phyloP scores from a whole-genome alignment of 176 grass and related monocot species.

The Phyllostachys edulis region DNA sequence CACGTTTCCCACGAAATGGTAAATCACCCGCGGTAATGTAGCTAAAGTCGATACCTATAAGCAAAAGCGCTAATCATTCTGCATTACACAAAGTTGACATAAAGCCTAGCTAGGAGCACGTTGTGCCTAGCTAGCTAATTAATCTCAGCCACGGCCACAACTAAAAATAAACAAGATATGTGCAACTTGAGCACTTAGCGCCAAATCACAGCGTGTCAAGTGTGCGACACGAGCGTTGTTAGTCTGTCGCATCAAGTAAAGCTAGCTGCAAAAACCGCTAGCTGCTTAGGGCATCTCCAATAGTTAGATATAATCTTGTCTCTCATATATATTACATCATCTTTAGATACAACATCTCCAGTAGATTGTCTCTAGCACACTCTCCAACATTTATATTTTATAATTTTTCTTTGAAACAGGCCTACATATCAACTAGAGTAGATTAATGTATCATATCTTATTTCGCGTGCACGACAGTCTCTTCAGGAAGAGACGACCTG shows the following conservation, averaged over 20 bases:
- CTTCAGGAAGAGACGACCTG: too few species aligned
- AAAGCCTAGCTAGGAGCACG: slow-evolving; percentile 6
- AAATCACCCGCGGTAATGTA: slow-evolving; percentile 20
- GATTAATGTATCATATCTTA: too few species aligned
- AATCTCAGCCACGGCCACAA: neutral
- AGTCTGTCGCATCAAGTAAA: neutral
- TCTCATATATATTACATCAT: too few species aligned
- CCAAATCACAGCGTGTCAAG: slow-evolving; percentile 33
- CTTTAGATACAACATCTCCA: too few species aligned
- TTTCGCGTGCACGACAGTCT: too few species aligned
- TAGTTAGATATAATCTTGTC: too few species aligned
- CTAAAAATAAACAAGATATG: slow-evolving; percentile 11
- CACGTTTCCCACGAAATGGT: slow-evolving; percentile 24
- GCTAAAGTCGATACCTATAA: slow-evolving; percentile 15
- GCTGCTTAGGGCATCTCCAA: too few species aligned
- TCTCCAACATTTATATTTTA: too few species aligned
- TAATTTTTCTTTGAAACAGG: too few species aligned
- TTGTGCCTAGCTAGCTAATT: slow-evolving; percentile 11
- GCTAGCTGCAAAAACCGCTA: neutral
- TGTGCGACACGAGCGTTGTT: neutral
- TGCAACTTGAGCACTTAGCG: slow-evolving; percentile 34
- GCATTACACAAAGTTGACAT: slow-evolving; percentile 46
- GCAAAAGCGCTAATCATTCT: slow-evolving; percentile 37
- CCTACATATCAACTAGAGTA: too few species aligned
- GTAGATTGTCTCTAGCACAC: too few species aligned